These are phyloP conservation scores for Clarireedia paspali DNA, from an alignment of 2,329 filamentous ascomycete species.

Conservation along the genomic window DNA sequence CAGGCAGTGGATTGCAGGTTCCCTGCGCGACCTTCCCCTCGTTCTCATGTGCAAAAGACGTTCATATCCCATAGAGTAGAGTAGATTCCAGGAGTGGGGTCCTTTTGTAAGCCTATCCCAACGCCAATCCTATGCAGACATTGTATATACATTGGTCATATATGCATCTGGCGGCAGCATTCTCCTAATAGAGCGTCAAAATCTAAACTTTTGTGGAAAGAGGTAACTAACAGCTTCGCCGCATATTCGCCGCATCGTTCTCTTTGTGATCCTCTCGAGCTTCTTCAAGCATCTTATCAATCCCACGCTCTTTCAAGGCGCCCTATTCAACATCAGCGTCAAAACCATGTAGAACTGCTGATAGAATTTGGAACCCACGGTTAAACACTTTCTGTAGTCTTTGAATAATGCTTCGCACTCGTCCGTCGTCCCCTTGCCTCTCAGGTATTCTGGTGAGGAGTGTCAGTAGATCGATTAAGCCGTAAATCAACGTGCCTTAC, in stretches of 20 bases:
- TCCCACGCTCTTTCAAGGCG: constrained; percentile 79
- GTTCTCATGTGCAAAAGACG: no score
- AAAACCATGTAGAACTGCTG: constrained; percentile 1
- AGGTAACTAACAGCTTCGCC: constrained; percentile 32
- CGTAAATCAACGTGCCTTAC: constrained; percentile 44
- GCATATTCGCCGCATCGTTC: constrained; percentile 66
- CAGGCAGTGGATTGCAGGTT: no score
- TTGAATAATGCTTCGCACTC: constrained; percentile 84
- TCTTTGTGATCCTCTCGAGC: constrained; percentile 85
- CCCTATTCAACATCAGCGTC: constrained; percentile 43
- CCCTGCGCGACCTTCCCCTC: not conserved
- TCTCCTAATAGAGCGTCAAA: not conserved
- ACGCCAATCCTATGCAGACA: constrained; percentile 13
- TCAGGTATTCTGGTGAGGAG: constrained; percentile 65
- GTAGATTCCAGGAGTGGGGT: not conserved
- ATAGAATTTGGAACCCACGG: constrained; percentile 42
- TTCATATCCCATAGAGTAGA: not conserved
- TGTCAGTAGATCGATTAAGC: constrained; percentile 8
- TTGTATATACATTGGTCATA: not conserved
- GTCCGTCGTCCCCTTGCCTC: constrained; percentile 71
- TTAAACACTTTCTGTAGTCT: constrained; percentile 80
- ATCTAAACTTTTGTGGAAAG: not conserved
- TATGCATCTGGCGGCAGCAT: not conserved
- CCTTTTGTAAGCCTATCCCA: not conserved
- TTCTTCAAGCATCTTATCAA: constrained; percentile 88